Percentiles rank a stretch among this genome's conserved stretches.
These are phyloP conservation scores for Coniophora puteana DNA, from an alignment of 1,284 basidiomycete species.

Conservation along the genomic window DNA sequence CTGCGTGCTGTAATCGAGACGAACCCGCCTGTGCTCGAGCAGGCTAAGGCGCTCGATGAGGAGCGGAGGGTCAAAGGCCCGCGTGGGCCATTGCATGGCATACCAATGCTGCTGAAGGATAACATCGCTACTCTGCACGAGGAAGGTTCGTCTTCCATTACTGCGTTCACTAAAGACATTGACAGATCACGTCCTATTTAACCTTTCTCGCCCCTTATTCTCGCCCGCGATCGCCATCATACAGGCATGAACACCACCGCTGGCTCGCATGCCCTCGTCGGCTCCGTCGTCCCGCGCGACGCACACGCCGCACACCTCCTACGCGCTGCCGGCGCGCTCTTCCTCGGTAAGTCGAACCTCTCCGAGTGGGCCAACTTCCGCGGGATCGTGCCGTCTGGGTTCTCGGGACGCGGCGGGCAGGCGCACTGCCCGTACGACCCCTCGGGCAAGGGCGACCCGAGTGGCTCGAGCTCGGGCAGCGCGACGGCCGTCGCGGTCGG, in stretches of 20 bases:
- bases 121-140: constrained; percentile 28
- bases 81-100: constrained; percentile 60
- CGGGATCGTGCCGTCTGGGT: constrained; percentile 43
- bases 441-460: constrained; percentile 43
- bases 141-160: constrained; percentile 37
- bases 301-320: constrained; percentile 57
- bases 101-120: constrained; percentile 54
- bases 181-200: constrained; percentile 31
- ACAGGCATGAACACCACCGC: constrained; percentile 66
- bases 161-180: no score
- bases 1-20: constrained; percentile 63
- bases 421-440: constrained; percentile 46
- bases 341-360: constrained; percentile 49
- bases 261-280: constrained; percentile 49
- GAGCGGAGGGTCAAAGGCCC: constrained; percentile 47
- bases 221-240: constrained; percentile 5
- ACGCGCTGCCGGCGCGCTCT: constrained; percentile 49
- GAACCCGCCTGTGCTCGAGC: constrained; percentile 54
- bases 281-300: constrained; percentile 59
- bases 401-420: constrained; percentile 50
- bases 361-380: constrained; percentile 51
- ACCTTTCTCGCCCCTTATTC: background rate
- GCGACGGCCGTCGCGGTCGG: constrained; percentile 47
- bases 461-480: constrained; percentile 50
- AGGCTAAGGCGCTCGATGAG: constrained; percentile 50